Evolutionary conservation across 2,329 filamentous ascomycete genomes (phyloP), one percentile per base, ranked within the genome.

Genomic region (Drechslera avenae): DNA sequence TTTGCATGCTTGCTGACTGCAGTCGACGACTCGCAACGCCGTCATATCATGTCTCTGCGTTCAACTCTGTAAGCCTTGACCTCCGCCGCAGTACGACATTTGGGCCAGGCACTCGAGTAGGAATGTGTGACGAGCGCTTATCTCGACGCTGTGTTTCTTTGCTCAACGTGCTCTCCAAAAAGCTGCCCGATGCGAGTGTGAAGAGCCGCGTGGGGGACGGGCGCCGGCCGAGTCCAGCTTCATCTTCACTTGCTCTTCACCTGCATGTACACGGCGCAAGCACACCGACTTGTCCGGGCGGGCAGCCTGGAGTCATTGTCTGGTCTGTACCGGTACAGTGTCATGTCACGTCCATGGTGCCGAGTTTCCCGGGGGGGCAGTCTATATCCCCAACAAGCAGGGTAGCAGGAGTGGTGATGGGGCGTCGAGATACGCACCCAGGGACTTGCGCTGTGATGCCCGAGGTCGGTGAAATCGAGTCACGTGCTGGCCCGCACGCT

Each of bases 21-120:
- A 28, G 35, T 39, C 32, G 17, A 54, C 41, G 56, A 13, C 26
- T 56, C 60, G 46, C 52, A 51, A 35, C 54, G 42, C 33, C 33
- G 50, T 31, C 39, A 37, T 35, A 39, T 33, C 34, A 46, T 34
- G 39, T 33, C 42, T 46, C 31, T 26, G 28, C 36, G 36, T 47
- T 19, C 45, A 39, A 54, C 39, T 39, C 50, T 51, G 47, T 49
- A 48, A 21, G 39, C 37, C 32, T 36, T 46, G 19, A 28, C 28
- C 39, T 53, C 57, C 51, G 54, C 57, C 44, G 59, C 48, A 47
- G 54, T 57, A 49, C 35, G 34, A 61, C 54, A 28, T 10, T 12
- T 28, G 26, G 33, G 33, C 30, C 28, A 37, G 31, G 37, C 14
- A 33, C 43, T 42, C 33, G 34, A 45, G 43, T 48, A 51, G 21